Evolutionary conservation across 768 basidiomycete genomes (phyloP).

Genomic region (Pleurotus giganteus): DNA sequence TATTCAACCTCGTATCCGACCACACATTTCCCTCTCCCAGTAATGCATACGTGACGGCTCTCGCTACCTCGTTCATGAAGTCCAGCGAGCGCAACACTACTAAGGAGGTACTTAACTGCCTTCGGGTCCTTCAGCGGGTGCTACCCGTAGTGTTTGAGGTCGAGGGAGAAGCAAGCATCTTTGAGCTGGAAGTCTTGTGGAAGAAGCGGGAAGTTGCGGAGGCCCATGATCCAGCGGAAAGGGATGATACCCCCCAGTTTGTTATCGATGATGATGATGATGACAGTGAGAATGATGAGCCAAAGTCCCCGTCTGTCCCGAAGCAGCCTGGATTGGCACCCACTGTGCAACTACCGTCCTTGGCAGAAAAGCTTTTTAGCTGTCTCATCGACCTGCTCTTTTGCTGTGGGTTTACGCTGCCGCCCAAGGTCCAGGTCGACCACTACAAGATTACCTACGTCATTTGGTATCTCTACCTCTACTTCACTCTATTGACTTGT

Average conservation of each 20-base stretch:
- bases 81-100: constrained; percentile 65
- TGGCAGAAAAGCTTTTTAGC: constrained; percentile 78
- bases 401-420: constrained; percentile 91
- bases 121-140: constrained; percentile 87
- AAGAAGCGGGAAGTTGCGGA: constrained; percentile 52
- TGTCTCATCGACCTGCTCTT: constrained; percentile 85
- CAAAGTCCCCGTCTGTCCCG: constrained; percentile 13
- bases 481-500: background rate
- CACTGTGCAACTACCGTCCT: constrained; percentile 57
- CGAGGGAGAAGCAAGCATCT: constrained; percentile 65
- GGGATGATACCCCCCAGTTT: constrained; percentile 56
- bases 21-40: constrained; percentile 73
- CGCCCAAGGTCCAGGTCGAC: constrained; percentile 71
- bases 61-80: constrained; percentile 72
- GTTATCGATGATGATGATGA: constrained; percentile 90
- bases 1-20: constrained; percentile 75
- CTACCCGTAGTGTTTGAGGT: constrained; percentile 88
- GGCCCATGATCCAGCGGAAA: constrained; percentile 14
- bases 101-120: constrained; percentile 87
- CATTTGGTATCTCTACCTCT: constrained; percentile 69
- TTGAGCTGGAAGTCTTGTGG: constrained; percentile 87
- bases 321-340: background rate
- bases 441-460: constrained; percentile 83
- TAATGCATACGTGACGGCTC: constrained; percentile 56
- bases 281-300: constrained; percentile 40